Conservation (phyloP, 1,284 basidiomycete species). For the Tilletia indica region DNA sequence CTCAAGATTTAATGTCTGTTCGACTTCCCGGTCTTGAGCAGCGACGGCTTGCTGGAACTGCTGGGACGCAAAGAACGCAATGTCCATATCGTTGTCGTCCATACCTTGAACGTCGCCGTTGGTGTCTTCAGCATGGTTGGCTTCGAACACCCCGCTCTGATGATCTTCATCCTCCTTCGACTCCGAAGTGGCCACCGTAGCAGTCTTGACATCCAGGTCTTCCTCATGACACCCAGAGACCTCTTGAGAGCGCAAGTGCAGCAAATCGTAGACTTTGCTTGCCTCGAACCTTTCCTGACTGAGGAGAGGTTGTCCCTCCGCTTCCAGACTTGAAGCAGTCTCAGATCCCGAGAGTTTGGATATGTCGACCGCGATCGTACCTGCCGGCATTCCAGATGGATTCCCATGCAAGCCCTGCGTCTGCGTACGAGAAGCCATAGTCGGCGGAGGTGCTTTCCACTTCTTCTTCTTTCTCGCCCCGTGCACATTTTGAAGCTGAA, state of each 20-base stretch:
- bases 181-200: too few relatives aligned
- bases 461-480: constrained; percentile 5
- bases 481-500: constrained; percentile 31
- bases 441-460: background rate
- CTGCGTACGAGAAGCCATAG: background rate
- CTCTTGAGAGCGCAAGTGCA: background rate
- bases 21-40: constrained; percentile 12
- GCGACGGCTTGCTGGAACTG: constrained; percentile 41
- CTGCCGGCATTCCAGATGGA: background rate
- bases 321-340: background rate
- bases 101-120: constrained; percentile 25
- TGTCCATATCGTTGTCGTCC: constrained; percentile 51
- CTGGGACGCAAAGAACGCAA: constrained; percentile 39
- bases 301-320: background rate
- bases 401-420: background rate
- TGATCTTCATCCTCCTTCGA: too few relatives aligned
- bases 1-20: constrained; percentile 24
- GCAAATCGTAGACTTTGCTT: constrained; percentile 4
- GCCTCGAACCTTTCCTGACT: constrained; percentile 13
- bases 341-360: background rate
- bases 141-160: background rate
- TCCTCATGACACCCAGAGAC: background rate
- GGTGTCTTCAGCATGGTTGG: background rate
- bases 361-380: background rate
- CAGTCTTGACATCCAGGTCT: background rate